These are phyloP conservation scores for Achaetomiella virescens DNA, from an alignment of 495 filamentous ascomycete genomes.

Conservation along the genomic window DNA sequence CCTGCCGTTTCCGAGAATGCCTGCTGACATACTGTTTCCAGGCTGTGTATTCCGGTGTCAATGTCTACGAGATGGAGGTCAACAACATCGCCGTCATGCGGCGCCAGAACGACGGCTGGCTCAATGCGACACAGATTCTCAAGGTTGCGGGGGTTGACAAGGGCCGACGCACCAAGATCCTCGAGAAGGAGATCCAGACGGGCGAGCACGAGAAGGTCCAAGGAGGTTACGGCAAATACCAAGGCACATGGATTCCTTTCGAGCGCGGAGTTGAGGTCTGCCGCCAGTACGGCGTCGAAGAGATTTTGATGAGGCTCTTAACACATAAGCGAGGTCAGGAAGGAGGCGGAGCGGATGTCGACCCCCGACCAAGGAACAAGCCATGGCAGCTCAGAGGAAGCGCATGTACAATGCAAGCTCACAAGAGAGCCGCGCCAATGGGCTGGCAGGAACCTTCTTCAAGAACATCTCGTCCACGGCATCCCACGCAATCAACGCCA, in stretches of 20 bases:
- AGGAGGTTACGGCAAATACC: conserved; percentile 96
- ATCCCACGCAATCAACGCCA: conserved; percentile 84
- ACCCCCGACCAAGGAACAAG: conserved; percentile 98
- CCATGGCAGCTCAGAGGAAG: conserved; percentile 95
- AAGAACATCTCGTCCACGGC: conserved; percentile 91
- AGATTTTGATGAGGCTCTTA: conserved; percentile 73
- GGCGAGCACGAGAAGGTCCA: conserved; percentile 98
- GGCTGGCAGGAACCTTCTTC: conserved; percentile 80
- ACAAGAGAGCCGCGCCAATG: conserved; percentile 57
- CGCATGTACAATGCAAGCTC: conserved; percentile 73
- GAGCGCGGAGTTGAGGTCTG: conserved; percentile 87
- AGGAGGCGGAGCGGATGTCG: conserved; percentile 58
- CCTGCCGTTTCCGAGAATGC: neutral
- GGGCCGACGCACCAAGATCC: conserved; percentile 90
- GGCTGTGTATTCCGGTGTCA: conserved; percentile 91
- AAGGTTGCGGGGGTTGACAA: conserved; percentile 97
- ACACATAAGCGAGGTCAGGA: conserved; percentile 84
- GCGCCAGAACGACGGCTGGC: conserved; percentile 81
- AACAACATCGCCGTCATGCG: conserved; percentile 91
- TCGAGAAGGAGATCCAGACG: conserved; percentile 94
- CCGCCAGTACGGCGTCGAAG: conserved; percentile 87
- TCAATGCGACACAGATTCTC: conserved; percentile 93
- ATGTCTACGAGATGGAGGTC: conserved; percentile 97
- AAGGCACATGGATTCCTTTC: conserved; percentile 96
- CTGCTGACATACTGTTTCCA: conserved; percentile 30